Base-by-base conservation (phyloP, 129 eudicot genomes). In the Kitagawia praeruptora region DNA sequence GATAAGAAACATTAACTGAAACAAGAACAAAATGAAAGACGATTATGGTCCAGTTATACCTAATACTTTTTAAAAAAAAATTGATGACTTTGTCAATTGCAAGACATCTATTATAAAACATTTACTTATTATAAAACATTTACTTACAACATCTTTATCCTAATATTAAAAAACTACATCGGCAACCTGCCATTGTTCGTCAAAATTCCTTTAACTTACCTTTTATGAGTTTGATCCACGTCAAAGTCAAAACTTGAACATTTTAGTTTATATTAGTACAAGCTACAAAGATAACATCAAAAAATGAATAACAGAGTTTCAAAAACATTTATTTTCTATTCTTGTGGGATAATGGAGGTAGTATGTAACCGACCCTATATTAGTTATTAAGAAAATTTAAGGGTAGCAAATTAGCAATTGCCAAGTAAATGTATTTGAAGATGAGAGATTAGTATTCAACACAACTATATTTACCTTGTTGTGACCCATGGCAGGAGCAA, bases 401-500 rank as follows among this genome's bases (percentile, higher is more conserved):
- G 69, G 70, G 28, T 13, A 28, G 40, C 16, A 11, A 67, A 67
- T 67, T 0, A 67, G 3, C 39, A 15, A 28, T 64, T 64, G 2
- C 40, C 19, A 5, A 63, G 37, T 8, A 27, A 54, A 4, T 8
- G 25, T 8, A 25, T 10, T 18, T 25, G 11, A 28, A 28, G 12
- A 13, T 38, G 14, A 70, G 25, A 70, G 11, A 70, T 70, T 37
- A 37, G 46, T 28, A 34, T 21, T 23, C 10, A 75, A 45, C 21
- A 13, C 25, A 11, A 18, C 47, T 75, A n/a, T 9, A 38, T 42
- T 3, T 79, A 89, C 98, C 98, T 94, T 78, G 88, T 88, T 94
- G 86, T 94, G 98, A 79, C 97, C 98, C 87, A 87, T 80, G 41
- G 98, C 98, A 81, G 97, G 89, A 82, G 98, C 97, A 76, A 94